Evolutionary conservation across 1,284 basidiomycete genomes (phyloP).

Genomic region (Agroathelia rolfsii): DNA sequence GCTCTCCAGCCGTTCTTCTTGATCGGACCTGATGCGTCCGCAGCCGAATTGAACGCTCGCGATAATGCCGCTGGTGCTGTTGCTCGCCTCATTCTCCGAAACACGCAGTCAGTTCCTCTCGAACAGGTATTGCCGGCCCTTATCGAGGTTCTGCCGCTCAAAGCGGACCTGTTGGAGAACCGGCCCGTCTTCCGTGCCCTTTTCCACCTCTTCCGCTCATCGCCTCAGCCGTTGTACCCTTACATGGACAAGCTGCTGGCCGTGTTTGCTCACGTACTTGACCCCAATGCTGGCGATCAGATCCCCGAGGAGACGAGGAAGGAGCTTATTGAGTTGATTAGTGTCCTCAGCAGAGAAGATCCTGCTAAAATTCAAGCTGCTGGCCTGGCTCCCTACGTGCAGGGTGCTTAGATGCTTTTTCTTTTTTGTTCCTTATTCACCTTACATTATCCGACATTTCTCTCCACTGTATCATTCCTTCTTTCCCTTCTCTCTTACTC

Average conservation of each 20-base stretch:
- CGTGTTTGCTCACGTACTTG: conserved; percentile 81
- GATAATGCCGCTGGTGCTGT: conserved; percentile 97
- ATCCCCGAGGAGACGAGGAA: conserved; percentile 68
- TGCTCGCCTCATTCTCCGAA: conserved; percentile 80
- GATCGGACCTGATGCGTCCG: conserved; percentile 47
- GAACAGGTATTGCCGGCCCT: conserved; percentile 87
- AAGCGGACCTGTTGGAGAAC: conserved; percentile 87
- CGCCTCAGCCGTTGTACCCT: conserved; percentile 62
- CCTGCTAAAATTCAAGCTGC: conserved; percentile 70
- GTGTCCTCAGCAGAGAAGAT: conserved; percentile 63
- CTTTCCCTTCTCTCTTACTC: conserved; percentile 8
- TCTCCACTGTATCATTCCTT: conserved; percentile 9
- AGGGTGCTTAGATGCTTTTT: conserved; percentile 20
- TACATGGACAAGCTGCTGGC: conserved; percentile 78
- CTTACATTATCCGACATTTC: too few relatives aligned
- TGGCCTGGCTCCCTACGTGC: conserved; percentile 51
- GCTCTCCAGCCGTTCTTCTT: conserved; percentile 81
- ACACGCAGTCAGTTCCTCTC: conserved; percentile 75
- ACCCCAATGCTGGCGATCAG: conserved; percentile 64
- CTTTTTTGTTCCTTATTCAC: not conserved
- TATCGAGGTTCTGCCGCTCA: conserved; percentile 76
- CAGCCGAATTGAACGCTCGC: conserved; percentile 72
- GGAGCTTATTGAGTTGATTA: conserved; percentile 70
- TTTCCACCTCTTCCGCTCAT: conserved; percentile 78
- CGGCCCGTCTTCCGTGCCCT: conserved; percentile 83